Evolutionary conservation across 129 eudicot genomes (phyloP).

Genomic region (Chrysanthemum lavandulifolium): DNA sequence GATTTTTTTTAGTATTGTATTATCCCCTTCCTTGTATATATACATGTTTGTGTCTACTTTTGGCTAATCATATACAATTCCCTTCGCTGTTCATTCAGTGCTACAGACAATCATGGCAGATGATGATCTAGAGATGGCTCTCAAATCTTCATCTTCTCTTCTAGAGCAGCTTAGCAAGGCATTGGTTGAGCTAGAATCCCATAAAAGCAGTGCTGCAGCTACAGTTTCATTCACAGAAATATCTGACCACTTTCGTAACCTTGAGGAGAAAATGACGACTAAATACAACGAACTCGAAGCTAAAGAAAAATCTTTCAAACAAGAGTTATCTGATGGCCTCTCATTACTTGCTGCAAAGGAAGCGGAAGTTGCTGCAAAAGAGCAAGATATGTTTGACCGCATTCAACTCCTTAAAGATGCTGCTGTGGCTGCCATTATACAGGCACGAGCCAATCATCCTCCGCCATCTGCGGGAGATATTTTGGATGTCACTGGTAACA

Average conservation of each 20-base stretch:
- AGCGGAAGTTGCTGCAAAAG: slow-evolving; percentile 48
- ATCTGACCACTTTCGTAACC: slow-evolving; percentile 41
- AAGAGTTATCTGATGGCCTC: slow-evolving; percentile 33
- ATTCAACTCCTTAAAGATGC: slow-evolving; percentile 57
- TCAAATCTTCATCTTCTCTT: slow-evolving; percentile 29
- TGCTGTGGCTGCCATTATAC: slow-evolving; percentile 52
- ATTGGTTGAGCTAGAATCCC: slow-evolving; percentile 42
- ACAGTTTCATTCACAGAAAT: slow-evolving; percentile 39
- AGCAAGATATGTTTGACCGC: slow-evolving; percentile 56
- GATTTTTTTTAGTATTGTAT: neutral
- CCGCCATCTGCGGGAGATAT: slow-evolving; percentile 32
- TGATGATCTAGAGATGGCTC: slow-evolving; percentile 25
- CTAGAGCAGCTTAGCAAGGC: slow-evolving; percentile 50
- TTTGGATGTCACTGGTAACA: slow-evolving; percentile 24
- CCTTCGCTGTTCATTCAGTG: slow-evolving; percentile 31
- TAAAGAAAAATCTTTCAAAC: slow-evolving; percentile 42
- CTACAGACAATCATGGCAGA: slow-evolving; percentile 36
- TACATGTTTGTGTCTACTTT: neutral
- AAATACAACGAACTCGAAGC: slow-evolving; percentile 43
- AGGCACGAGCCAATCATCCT: slow-evolving; percentile 31
- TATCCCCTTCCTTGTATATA: no score
- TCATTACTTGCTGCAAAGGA: slow-evolving; percentile 40
- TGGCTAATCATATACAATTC: slow-evolving; percentile 16
- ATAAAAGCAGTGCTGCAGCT: slow-evolving; percentile 28
- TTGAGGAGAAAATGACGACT: slow-evolving; percentile 36